These are phyloP conservation scores for Pythium oligandrum DNA, from an alignment of 352 stramenopile species.

Conservation along the genomic window DNA sequence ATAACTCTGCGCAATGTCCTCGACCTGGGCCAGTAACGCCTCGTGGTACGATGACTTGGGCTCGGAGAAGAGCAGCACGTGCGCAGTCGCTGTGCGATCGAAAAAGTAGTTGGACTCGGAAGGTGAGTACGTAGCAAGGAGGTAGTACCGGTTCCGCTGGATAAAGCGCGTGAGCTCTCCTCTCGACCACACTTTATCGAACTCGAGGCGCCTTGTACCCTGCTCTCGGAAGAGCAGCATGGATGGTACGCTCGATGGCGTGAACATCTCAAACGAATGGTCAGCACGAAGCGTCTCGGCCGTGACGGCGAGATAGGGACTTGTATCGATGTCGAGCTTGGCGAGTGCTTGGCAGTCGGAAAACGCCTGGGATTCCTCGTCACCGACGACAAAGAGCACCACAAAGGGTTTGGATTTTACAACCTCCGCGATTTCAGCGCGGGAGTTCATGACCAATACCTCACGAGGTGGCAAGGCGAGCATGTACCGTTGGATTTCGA, in stretches of 20 bases:
- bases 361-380: constrained; percentile 24
- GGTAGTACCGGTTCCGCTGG: constrained; percentile 26
- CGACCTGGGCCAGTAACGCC: constrained; percentile 3
- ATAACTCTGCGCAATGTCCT: constrained; percentile 17
- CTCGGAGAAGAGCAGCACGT: constrained; percentile 39
- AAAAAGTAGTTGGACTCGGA: constrained; percentile 23
- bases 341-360: constrained; percentile 29
- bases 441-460: constrained; percentile 12
- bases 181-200: constrained; percentile 21
- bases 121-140: constrained; percentile 24
- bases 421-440: constrained; percentile 9
- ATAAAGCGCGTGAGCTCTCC: constrained; percentile 21
- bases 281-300: constrained; percentile 19
- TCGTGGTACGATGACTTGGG: constrained; percentile 12
- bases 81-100: constrained; percentile 16
- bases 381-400: constrained; percentile 32
- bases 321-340: constrained; percentile 19
- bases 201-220: constrained; percentile 16
- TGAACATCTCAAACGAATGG: neutral
- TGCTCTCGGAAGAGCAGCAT: constrained; percentile 31
- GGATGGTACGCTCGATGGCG: constrained; percentile 9
- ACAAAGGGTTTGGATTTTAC: constrained; percentile 22
- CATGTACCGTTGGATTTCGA: constrained; percentile 35
- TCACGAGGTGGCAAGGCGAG: constrained; percentile 22
- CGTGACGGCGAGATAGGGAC: constrained; percentile 20